Evolutionary conservation across 2,329 filamentous ascomycete species (phyloP).

Genomic region (Venturia oleaginea): DNA sequence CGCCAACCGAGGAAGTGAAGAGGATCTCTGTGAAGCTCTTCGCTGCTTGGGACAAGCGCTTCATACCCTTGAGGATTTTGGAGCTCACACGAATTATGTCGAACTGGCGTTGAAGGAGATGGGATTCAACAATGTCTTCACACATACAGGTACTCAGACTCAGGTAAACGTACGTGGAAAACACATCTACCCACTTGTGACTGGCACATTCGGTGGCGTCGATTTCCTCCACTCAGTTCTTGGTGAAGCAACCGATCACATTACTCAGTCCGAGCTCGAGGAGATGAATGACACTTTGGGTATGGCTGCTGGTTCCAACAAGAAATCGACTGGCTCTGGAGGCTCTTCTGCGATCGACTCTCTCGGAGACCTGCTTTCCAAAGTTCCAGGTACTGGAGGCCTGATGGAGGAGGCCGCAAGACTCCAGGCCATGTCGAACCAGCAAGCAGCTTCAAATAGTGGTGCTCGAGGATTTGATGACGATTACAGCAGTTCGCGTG

Average conservation of each 20-base stretch:
- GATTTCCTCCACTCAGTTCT: constrained; percentile 43
- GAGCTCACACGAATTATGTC: constrained; percentile 47
- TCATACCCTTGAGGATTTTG: constrained; percentile 46
- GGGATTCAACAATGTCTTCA: constrained; percentile 42
- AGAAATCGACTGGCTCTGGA: constrained; percentile 25
- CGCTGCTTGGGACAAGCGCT: constrained; percentile 44
- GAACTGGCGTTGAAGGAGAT: constrained; percentile 44
- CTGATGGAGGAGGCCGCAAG: constrained; percentile 38
- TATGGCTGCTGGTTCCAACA: constrained; percentile 28
- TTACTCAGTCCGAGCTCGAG: constrained; percentile 39
- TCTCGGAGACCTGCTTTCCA: constrained; percentile 63
- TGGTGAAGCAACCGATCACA: constrained; percentile 41
- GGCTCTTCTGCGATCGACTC: constrained; percentile 21
- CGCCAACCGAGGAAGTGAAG: constrained; percentile 31
- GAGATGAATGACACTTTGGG: constrained; percentile 37
- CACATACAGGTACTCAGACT: constrained; percentile 40
- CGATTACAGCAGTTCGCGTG: constrained; percentile 28
- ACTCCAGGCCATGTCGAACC: constrained; percentile 39
- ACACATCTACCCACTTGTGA: constrained; percentile 43
- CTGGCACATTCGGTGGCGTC: constrained; percentile 46
- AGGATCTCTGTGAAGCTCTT: constrained; percentile 40
- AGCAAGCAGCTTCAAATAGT: constrained; percentile 31
- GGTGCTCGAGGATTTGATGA: constrained; percentile 38
- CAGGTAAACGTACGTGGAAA: constrained; percentile 38
- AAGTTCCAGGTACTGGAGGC: constrained; percentile 55